Evolutionary conservation across 192 early-diverging fungal genomes (phyloP), one percentile per base, ranked within the genome.

Genomic region (Fimicolochytrium jonesii): DNA sequence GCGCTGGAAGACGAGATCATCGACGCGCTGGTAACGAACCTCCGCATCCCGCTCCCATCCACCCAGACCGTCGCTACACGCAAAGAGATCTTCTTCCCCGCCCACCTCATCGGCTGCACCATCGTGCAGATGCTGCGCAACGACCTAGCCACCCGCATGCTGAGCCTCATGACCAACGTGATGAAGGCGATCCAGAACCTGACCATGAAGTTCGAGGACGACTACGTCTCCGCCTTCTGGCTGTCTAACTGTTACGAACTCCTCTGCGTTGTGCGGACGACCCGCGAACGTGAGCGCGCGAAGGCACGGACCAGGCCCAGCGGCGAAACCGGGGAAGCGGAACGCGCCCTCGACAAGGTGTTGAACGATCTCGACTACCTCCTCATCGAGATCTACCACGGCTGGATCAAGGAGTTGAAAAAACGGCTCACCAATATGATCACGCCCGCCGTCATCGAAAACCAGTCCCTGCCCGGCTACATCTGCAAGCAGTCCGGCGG

Each of bases 391-490:
- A 95, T 97, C 57, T 97, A 93, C 83, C 92, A 93, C 77, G 92
- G 91, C 20, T 97, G 95, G 95, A 91, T 97, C 85, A 95, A 93
- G 73, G 91, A 94, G 49, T 80, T 97, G 63, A 94, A 97, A 74
- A 98, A 97, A 77, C 85, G 90, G 6, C 79, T 99, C 22, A 80
- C 77, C 55, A 93, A 94, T 79, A 91, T 97, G 84, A 90, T 94
- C 60, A 90, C 98, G 33, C 94, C 95, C 3, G 93, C 93, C 22
- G 86, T 99, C 17, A 93, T 99, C 35, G 95, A 98, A 75, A 88
- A 90, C 72, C 92, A 99, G 73, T 90, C 90, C 0, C 77, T 96
- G 22, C 93, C 93, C 3, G 94, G 94, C 9, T 97, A 95, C 69
- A 90, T 91, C 49, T 56, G 92, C 53, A 96, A 87, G 68, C 92